Percentiles rank a stretch among this genome's conserved stretches.
Evolutionary conservation across 305 asterid species (phyloP).

Genomic region (Ajuga reptans): DNA sequence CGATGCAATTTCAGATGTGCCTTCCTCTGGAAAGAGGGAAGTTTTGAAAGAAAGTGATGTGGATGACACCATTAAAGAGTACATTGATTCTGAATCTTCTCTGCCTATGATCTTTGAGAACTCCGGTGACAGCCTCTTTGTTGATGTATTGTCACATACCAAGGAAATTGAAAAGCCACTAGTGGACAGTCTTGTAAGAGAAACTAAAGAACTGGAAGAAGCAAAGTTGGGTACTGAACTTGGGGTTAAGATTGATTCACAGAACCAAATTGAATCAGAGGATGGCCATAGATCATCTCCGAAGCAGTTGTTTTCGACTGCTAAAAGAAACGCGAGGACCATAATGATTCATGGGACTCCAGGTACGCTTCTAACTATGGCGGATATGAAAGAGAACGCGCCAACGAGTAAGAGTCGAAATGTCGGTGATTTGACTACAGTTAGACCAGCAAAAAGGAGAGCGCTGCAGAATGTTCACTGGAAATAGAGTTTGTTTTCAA

Average conservation of each 20-base stretch:
- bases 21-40: conserved; percentile 19
- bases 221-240: too few relatives aligned
- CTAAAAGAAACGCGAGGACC: conserved; percentile 41
- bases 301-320: conserved; percentile 16
- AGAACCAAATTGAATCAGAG: conserved; percentile 12
- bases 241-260: conserved; percentile 18
- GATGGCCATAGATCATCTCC: conserved; percentile 8
- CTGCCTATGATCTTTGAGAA: conserved; percentile 16
- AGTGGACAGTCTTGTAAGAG: too few relatives aligned
- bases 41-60: conserved; percentile 37
- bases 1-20: background rate
- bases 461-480: conserved; percentile 41
- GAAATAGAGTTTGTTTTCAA: conserved; percentile 17
- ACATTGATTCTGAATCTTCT: conserved; percentile 36
- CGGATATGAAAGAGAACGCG: conserved; percentile 54
- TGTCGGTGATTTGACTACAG: conserved; percentile 33
- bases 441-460: conserved; percentile 40
- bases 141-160: background rate
- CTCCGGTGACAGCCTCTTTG: conserved; percentile 1
- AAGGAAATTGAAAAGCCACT: background rate
- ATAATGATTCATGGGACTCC: conserved; percentile 70
- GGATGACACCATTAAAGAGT: conserved; percentile 35
- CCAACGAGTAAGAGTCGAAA: conserved; percentile 29
- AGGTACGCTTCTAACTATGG: conserved; percentile 27
- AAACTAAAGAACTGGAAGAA: too few relatives aligned